Evolutionary conservation across 768 basidiomycete genomes (phyloP).

Genomic region (Russula vinacea): DNA sequence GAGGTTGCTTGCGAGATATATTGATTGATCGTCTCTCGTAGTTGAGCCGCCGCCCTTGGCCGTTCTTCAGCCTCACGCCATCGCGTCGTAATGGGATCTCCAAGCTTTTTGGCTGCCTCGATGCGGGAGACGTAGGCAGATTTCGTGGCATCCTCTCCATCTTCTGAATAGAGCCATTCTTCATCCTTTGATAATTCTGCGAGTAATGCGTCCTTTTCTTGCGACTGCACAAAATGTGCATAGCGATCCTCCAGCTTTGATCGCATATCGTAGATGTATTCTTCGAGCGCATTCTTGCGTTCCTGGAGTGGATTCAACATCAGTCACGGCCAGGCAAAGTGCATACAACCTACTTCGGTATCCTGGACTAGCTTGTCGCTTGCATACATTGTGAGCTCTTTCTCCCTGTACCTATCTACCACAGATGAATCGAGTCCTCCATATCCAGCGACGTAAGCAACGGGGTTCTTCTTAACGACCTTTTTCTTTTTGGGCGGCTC

Average conservation of each 20-base stretch:
- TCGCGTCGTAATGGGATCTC: slow-evolving; percentile 82
- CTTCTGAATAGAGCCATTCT: slow-evolving; percentile 97
- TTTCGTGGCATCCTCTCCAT: slow-evolving; percentile 93
- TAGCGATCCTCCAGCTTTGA: slow-evolving; percentile 89
- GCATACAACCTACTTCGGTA: slow-evolving; percentile 69
- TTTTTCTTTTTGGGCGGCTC: slow-evolving; percentile 79
- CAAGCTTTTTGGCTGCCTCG: slow-evolving; percentile 77
- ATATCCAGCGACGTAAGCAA: slow-evolving; percentile 65
- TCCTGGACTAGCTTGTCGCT: slow-evolving; percentile 95
- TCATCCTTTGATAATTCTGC: slow-evolving; percentile 72
- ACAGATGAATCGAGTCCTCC: slow-evolving; percentile 60
- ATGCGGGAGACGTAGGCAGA: slow-evolving; percentile 88
- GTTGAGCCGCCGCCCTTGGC: slow-evolving; percentile 61
- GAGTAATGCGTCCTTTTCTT: slow-evolving; percentile 78
- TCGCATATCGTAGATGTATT: slow-evolving; percentile 96
- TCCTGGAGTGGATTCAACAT: slow-evolving; percentile 50
- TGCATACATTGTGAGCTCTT: slow-evolving; percentile 85
- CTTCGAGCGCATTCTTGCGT: slow-evolving; percentile 97
- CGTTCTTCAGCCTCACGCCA: slow-evolving; percentile 83
- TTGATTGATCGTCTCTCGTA: slow-evolving; percentile 85
- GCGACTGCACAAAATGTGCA: slow-evolving; percentile 63
- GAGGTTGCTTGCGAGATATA: slow-evolving; percentile 84
- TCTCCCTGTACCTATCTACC: slow-evolving; percentile 68
- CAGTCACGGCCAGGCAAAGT: not conserved
- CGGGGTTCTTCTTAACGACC: slow-evolving; percentile 76